phyloP scores from a whole-genome alignment of 257 asterid genomes.

The Gynochthodes officinalis region DNA sequence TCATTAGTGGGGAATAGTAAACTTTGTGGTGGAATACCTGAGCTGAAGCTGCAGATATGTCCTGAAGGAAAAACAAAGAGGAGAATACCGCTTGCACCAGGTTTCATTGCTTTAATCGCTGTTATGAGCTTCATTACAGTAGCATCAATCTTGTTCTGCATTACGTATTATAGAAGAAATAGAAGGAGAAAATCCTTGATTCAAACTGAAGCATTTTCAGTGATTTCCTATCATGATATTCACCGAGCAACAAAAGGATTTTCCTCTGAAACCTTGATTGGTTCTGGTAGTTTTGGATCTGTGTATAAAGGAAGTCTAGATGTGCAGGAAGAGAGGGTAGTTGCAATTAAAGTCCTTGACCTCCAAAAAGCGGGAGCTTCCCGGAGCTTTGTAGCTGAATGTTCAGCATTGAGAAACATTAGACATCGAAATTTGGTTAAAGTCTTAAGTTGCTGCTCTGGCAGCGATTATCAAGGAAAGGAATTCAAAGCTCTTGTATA shows the following conservation, averaged over 20 bases:
- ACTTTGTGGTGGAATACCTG: conserved; percentile 31
- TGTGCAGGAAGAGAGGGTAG: conserved; percentile 2
- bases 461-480: conserved; percentile 18
- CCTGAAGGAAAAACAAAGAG: conserved; percentile 7
- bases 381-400: conserved; percentile 31
- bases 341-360: conserved; percentile 25
- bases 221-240: conserved; percentile 26
- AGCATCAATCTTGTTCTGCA: conserved; percentile 6
- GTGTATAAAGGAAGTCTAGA: conserved; percentile 25
- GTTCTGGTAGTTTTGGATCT: conserved; percentile 22
- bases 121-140: conserved; percentile 1
- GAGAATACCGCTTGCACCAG: neutral
- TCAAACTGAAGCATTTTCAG: neutral
- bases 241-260: conserved; percentile 24
- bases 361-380: conserved; percentile 23
- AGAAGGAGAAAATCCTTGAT: conserved; percentile 1
- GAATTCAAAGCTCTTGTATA: conserved; percentile 34
- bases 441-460: conserved; percentile 26
- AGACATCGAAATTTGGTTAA: conserved; percentile 28
- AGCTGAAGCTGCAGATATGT: conserved; percentile 20
- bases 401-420: conserved; percentile 27
- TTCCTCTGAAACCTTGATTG: conserved; percentile 18
- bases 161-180: neutral
- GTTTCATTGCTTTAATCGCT: neutral
- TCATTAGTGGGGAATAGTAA: conserved; percentile 23